Percentiles rank a stretch among this genome's conserved stretches.
Conservation (phyloP, 371 early-diverging fungal species). For the Actinomortierella ambigua region DNA sequence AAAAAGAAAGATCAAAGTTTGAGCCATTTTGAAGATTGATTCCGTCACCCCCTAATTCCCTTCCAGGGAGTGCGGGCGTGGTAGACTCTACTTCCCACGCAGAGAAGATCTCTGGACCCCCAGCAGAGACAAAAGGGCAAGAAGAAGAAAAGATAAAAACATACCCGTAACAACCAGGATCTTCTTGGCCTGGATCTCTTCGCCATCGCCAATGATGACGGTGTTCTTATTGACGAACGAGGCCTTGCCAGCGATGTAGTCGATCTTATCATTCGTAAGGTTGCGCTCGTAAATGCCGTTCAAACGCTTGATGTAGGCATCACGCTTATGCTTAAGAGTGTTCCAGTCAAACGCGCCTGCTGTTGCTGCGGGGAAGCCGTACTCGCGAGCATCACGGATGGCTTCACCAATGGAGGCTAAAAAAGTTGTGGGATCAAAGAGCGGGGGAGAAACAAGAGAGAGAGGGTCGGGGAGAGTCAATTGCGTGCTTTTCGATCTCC, state of each 20-base stretch:
- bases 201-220: constrained; percentile 68
- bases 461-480: not conserved
- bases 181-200: constrained; percentile 74
- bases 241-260: constrained; percentile 84
- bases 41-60: too few species aligned
- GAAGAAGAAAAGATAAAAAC: not conserved
- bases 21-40: not conserved
- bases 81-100: not conserved
- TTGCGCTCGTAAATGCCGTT: constrained; percentile 96
- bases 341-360: constrained; percentile 69
- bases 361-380: constrained; percentile 78
- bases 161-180: constrained; percentile 90
- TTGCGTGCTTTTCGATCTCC: too few species aligned
- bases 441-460: not conserved
- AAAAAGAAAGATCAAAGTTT: constrained; percentile 4
- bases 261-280: constrained; percentile 85
- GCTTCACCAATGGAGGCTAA: constrained; percentile 86
- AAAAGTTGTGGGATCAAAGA: too few species aligned
- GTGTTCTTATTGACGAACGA: constrained; percentile 78
- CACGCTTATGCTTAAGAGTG: constrained; percentile 86
- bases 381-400: constrained; percentile 83
- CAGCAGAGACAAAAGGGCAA: not conserved
- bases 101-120: too few species aligned
- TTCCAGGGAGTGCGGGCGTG: too few species aligned
- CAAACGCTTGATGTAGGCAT: constrained; percentile 93